These are phyloP conservation scores for Stachybotrys chartarum DNA, from an alignment of 2,329 filamentous ascomycete species.

Conservation along the genomic window DNA sequence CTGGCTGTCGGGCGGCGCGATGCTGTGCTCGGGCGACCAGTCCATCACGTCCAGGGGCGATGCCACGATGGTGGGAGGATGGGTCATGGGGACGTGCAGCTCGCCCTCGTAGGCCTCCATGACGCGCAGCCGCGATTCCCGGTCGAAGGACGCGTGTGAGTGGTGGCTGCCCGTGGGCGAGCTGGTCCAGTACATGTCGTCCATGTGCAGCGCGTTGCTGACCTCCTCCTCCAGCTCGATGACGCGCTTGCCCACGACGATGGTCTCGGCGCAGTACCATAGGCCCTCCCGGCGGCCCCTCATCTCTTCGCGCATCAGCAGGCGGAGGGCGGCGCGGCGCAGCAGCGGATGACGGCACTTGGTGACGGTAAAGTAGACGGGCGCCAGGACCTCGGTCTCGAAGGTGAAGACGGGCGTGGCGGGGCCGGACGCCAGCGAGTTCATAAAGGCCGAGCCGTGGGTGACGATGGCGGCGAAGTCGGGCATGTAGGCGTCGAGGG, in stretches of 20 bases:
- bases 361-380: conserved; percentile 31
- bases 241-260: conserved; percentile 23
- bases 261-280: conserved; percentile 26
- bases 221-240: conserved; percentile 27
- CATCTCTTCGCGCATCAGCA: conserved; percentile 23
- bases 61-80: background rate
- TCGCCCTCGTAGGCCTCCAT: conserved; percentile 1
- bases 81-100: conserved; percentile 1
- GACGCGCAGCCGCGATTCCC: background rate
- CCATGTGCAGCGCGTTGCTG: background rate
- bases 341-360: conserved; percentile 35
- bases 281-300: conserved; percentile 29
- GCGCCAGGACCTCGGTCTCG: conserved; percentile 33
- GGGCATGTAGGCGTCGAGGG: conserved; percentile 25
- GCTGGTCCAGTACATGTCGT: background rate
- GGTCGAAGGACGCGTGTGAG: conserved; percentile 5
- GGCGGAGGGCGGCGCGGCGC: conserved; percentile 26
- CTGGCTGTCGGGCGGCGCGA: background rate
- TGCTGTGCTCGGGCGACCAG: background rate
- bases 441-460: conserved; percentile 20
- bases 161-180: background rate
- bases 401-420: conserved; percentile 27
- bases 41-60: background rate
- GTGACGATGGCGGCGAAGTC: conserved; percentile 30
- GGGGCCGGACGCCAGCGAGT: conserved; percentile 3